Evolutionary conservation across 1,139 yeast genomes (phyloP), one percentile per base, ranked within the genome.

Genomic region (Eremothecium cymbalariae): DNA sequence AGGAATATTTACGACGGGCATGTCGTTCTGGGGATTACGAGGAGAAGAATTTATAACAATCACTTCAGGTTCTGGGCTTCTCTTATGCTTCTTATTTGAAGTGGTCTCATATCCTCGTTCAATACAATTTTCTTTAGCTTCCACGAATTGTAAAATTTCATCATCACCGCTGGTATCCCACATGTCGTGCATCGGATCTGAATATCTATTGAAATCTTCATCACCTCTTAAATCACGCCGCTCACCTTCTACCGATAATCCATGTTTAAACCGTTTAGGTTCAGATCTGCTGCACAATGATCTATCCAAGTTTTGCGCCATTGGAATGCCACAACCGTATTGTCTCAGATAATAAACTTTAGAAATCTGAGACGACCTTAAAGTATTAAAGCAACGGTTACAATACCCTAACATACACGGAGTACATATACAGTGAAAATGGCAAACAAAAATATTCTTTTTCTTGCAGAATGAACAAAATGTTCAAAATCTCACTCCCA

Each of bases 81-180:
- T 9, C 8, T 8, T 11, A 23, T 8, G 12, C 8, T 23, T 12
- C 8, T 8, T 11, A 23, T 9, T 14, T 8, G 8, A 8, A 19
- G 9, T 26, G 18, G 7, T 8, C 14, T 7, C 26, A 9, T 8
- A 28, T 15, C 43, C 47, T 23, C 48, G 48, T 33, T 48, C 53
- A 3, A 35, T 15, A 15, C 40, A 47, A 28, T 42, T 41, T 18
- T 37, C 34, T 17, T 14, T 23, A 25, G 43, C 45, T 14, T 36
- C 31, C 6, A 34, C 34, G 21, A 25, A 30, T 28, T 18, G 25
- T 17, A 34, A 18, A 18, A 34, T 34, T 2, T 34, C 38, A 20
- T 34, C 38, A 21, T 34, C 38, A 5, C 38, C 38, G 17, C 38
- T 34, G 6, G 34, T 30, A 21, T 34, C 34, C 38, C 38, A 34